phyloP scores from a whole-genome alignment of 2,329 filamentous ascomycete genomes.

The Geosmithia morbida region DNA sequence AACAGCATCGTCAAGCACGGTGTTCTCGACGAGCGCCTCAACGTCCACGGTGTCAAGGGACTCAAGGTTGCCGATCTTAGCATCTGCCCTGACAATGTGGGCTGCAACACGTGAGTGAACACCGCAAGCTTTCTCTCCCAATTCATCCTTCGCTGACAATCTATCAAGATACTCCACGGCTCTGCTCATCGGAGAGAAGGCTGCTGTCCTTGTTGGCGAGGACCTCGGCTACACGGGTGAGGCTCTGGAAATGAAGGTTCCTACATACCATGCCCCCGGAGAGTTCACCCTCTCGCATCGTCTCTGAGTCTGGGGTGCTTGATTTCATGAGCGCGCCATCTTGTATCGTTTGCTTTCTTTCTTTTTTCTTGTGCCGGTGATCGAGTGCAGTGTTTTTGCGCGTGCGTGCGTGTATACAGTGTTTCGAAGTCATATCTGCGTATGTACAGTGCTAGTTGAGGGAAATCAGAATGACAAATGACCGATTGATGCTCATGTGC shows the following conservation, averaged over 20 bases:
- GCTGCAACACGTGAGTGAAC: constrained; percentile 44
- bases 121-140: constrained; percentile 1
- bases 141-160: background rate
- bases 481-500: too few relatives aligned
- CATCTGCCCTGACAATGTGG: constrained; percentile 69
- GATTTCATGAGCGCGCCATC: background rate
- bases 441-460: background rate
- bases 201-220: constrained; percentile 53
- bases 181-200: constrained; percentile 64
- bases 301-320: constrained; percentile 14
- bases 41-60: constrained; percentile 63
- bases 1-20: constrained; percentile 73
- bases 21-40: constrained; percentile 62
- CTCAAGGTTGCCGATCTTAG: constrained; percentile 65
- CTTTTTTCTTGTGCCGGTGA: background rate
- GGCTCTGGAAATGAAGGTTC: constrained; percentile 65
- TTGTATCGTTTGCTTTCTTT: too few relatives aligned
- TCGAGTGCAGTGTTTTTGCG: background rate
- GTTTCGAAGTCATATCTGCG: background rate
- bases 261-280: constrained; percentile 43
- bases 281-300: constrained; percentile 25
- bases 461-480: background rate
- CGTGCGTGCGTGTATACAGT: too few relatives aligned
- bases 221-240: constrained; percentile 60
- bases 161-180: constrained; percentile 47